These are phyloP conservation scores for Rhodotorula sp. DNA, from an alignment of 1,284 basidiomycete species.

Conservation along the genomic window DNA sequence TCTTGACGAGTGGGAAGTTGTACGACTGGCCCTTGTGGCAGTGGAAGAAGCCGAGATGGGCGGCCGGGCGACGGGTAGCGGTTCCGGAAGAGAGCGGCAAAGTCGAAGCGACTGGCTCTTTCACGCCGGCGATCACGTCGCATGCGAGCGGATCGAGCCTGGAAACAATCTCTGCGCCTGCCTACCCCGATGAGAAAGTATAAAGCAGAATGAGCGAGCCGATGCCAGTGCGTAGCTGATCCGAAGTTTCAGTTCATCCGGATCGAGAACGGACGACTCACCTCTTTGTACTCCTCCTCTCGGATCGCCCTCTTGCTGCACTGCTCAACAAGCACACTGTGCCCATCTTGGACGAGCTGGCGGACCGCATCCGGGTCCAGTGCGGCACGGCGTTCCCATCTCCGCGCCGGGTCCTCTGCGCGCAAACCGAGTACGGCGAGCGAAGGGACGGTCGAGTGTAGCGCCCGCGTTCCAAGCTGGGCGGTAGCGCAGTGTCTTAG, in stretches of 20 bases:
- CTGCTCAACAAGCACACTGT: slow-evolving; percentile 69
- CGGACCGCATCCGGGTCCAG: slow-evolving; percentile 71
- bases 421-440: slow-evolving; percentile 58
- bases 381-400: slow-evolving; percentile 84
- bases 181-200: slow-evolving; percentile 53
- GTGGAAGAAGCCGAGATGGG: slow-evolving; percentile 85
- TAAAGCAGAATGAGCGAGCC: neutral
- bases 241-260: no score
- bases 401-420: slow-evolving; percentile 71
- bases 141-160: slow-evolving; percentile 50
- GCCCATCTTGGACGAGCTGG: slow-evolving; percentile 57
- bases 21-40: slow-evolving; percentile 80
- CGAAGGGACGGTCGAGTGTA: neutral
- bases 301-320: slow-evolving; percentile 72
- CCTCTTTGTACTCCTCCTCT: slow-evolving; percentile 64
- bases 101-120: slow-evolving; percentile 60
- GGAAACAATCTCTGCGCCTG: slow-evolving; percentile 65
- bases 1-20: slow-evolving; percentile 74
- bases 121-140: slow-evolving; percentile 79
- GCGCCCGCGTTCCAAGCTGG: neutral
- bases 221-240: no score
- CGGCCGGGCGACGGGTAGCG: slow-evolving; percentile 46
- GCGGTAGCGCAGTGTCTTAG: neutral
- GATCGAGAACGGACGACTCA: slow-evolving; percentile 47
- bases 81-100: slow-evolving; percentile 50